Evolutionary conservation across 139 green algal genomes (phyloP), one percentile per base, ranked within the genome.

Genomic region (Chlamydomonas sphaeroides): DNA sequence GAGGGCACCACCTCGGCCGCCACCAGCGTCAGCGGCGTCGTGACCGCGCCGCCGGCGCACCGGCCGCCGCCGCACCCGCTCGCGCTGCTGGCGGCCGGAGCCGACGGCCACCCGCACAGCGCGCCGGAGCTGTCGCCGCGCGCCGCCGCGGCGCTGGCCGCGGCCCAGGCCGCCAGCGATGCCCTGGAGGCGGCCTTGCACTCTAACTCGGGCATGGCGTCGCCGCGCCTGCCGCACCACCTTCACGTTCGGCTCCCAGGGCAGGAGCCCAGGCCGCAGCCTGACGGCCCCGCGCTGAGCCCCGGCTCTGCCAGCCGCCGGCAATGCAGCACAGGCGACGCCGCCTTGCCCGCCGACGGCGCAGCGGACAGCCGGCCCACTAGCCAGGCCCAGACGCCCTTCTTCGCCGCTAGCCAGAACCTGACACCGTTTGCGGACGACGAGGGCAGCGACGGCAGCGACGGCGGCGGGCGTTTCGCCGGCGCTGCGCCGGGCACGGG

Each of bases 1-100:
- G 74, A 80, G 4, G 38, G 10, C 6, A 26, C 32, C 26, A 35
- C 72, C 2, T 68, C 72, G 57, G 38, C 25, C 35, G 71, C n/a
- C 35, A 79, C 51, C n/a, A 65, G 42, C 51, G 53, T 7, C 49
- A 78, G 51, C 70, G 70, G 70, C 35, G 51, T 8, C 35, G 33
- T 20, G 15, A 21, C 51, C 5, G 69, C 69, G 48, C 45, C n/a
- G 71, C 14, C 35, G n/a, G 67, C 28, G 38, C 67, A 35, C 10
- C 21, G 39, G 68, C 42, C 41, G n/a, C n/a, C n/a, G n/a, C n/a
- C n/a, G 49, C 49, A 56, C 18, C 18, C 25, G 49, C 21, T 51
- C 14, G 66, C 66, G 1, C 8, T 3, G 45, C 30, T 25, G 41
- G 28, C 5, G 28, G n/a, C 4, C 15, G 67, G 3, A 11, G 67